Evolutionary conservation across 2,329 filamentous ascomycete species (phyloP).

Genomic region (Davidsoniella australis): DNA sequence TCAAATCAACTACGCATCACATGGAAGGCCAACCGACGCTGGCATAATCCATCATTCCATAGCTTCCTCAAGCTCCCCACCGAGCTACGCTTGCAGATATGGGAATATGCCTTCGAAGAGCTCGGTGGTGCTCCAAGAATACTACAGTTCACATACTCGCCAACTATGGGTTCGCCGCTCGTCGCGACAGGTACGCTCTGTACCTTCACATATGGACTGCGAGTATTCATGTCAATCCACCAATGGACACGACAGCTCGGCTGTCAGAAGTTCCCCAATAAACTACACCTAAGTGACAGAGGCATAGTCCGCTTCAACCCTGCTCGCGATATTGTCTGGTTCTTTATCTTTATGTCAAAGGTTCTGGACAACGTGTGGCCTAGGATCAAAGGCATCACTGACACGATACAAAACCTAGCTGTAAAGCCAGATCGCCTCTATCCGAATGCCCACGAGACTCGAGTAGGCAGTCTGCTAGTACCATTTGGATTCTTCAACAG

Average conservation of each 20-base stretch:
- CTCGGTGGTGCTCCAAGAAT: neutral
- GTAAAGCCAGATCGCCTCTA: neutral
- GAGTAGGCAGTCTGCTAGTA: neutral
- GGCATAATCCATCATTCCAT: neutral
- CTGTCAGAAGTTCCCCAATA: neutral
- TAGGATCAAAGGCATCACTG: neutral
- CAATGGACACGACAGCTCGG: slow-evolving; percentile 6
- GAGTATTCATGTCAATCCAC: slow-evolving; percentile 8
- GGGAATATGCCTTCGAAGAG: slow-evolving; percentile 9
- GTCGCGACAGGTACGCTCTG: neutral
- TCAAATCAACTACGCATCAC: too few species aligned
- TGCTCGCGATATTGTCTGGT: slow-evolving; percentile 4
- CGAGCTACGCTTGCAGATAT: slow-evolving; percentile 5
- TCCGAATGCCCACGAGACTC: neutral
- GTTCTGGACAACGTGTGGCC: neutral
- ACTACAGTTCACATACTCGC: neutral
- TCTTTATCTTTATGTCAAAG: neutral
- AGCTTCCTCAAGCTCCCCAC: slow-evolving; percentile 2
- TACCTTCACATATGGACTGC: neutral
- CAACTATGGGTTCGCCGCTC: neutral
- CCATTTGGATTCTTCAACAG: slow-evolving; percentile 2
- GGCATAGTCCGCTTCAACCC: slow-evolving; percentile 4
- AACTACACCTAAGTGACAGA: neutral
- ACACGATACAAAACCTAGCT: slow-evolving; percentile 9
- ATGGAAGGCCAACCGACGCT: too few species aligned